Conservation (phyloP, 192 early-diverging fungal species). For the Spizellomyces sp. region DNA sequence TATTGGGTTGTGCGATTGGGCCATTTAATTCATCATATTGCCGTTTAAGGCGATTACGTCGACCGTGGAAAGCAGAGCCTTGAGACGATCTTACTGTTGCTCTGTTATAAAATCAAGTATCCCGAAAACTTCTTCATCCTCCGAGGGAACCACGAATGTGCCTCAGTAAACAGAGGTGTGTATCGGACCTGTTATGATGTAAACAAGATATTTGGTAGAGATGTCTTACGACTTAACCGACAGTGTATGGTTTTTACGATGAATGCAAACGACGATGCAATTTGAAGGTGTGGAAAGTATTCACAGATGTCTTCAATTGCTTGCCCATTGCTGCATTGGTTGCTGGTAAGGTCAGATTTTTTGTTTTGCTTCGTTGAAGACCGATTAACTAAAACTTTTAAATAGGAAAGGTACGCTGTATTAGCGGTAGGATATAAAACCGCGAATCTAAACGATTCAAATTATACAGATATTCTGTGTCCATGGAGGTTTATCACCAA, state of each 20-base stretch:
- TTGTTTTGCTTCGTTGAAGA: no score
- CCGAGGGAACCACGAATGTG: conserved; percentile 96
- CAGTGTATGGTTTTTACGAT: conserved; percentile 96
- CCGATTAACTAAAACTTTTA: neutral
- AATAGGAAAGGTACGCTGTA: conserved; percentile 9
- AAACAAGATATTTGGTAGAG: neutral
- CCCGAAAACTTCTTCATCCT: conserved; percentile 97
- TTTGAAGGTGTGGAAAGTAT: conserved; percentile 88
- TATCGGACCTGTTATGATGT: neutral
- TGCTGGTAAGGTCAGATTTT: conserved; percentile 60
- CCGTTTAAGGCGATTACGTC: conserved; percentile 79
- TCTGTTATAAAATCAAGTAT: conserved; percentile 97
- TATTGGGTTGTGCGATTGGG: conserved; percentile 26
- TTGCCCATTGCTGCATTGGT: conserved; percentile 91
- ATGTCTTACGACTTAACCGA: neutral
- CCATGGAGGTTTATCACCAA: conserved; percentile 88
- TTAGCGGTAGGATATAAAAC: no score
- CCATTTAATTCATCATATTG: conserved; percentile 21
- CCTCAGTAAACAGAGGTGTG: conserved; percentile 68
- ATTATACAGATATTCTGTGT: conserved; percentile 78
- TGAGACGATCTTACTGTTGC: conserved; percentile 90
- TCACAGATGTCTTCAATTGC: conserved; percentile 93
- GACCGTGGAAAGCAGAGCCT: conserved; percentile 95
- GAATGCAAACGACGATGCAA: conserved; percentile 91
- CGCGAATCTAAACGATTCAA: conserved; percentile 1